Base-by-base conservation (phyloP, 176 grass and related monocot genomes). In the Themeda triandra region DNA sequence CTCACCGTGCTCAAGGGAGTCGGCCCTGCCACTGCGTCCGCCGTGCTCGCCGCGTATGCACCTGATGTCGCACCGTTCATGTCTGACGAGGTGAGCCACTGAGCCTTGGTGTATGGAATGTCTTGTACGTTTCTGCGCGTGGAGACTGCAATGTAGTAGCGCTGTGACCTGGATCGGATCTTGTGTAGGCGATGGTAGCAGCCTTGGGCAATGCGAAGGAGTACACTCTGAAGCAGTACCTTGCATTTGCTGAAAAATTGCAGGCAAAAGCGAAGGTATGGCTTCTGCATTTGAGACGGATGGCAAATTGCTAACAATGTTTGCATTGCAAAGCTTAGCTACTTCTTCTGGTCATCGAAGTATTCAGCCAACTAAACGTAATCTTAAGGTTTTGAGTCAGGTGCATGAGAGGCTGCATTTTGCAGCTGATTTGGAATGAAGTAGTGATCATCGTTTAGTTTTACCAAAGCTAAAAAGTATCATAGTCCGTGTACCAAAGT, bases 161-260 rank as follows among this genome's bases (percentile, higher is more conserved):
- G 41, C 28, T 80, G 6, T 54, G 53, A 88, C 13, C 71, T 33
- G 74, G 23, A 30, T 53, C 63, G 79, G 70, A 41, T 36, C 13
- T 17, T 92, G 54, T 73, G 25, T 32, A 98, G 92, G 95, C 85
- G 18, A 92, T 95, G 91, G 77, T 98, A 7, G 91, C 80, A 32
- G 83, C 96, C 65, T 85, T 98, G 74, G 92, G 91, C 35, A 95
- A 69, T n/a, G 81, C 83, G 3, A 98, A 98, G 87, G 89, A 95
- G 56, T 98, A 98, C 90, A 95, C 96, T 13, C 73, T 95, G 75
- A 98, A 95, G 87, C 89, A 95, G 46, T 98, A 90, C 86, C 88
- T 98, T n/a, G 64, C 80, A 10, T 93, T 95, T 32, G 87, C 95
- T 77, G 85, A 95, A n/a, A 93, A 93, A 84, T 68, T 98, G 66